phyloP scores from a whole-genome alignment of 139 green algal species.

The Zygnema cylindricum region DNA sequence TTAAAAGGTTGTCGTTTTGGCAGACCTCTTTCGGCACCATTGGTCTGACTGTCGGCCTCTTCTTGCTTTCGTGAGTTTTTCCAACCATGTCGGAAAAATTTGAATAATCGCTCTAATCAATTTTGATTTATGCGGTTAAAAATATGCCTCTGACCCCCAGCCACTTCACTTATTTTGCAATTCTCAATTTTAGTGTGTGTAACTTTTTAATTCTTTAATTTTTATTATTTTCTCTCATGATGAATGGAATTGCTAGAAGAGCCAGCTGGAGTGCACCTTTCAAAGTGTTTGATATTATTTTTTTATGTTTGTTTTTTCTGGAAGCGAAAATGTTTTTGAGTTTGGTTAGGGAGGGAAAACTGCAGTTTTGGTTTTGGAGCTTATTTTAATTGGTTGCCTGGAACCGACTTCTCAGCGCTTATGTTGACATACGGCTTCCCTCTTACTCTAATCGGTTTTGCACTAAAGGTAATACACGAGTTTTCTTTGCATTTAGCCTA shows the following conservation, averaged over 20 bases:
- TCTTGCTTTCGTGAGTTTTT: slow-evolving; percentile 54
- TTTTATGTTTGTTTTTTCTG: too few relatives aligned
- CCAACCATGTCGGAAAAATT: too few relatives aligned
- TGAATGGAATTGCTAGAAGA: slow-evolving; percentile 9
- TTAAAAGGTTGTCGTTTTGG: background rate
- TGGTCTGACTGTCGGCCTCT: slow-evolving; percentile 57
- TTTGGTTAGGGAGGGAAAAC: too few relatives aligned
- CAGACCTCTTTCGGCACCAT: slow-evolving; percentile 67
- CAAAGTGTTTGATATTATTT: too few relatives aligned
- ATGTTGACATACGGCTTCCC: slow-evolving; percentile 98
- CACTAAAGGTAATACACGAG: slow-evolving; percentile 79
- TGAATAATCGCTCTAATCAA: too few relatives aligned
- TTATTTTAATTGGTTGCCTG: slow-evolving; percentile 92
- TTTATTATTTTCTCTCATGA: background rate
- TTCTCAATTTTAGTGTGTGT: too few relatives aligned
- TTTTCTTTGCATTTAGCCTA: too few relatives aligned
- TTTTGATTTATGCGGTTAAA: too few relatives aligned
- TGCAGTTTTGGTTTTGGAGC: slow-evolving; percentile 71
- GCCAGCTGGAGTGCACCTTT: background rate
- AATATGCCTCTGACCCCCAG: too few relatives aligned
- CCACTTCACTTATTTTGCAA: too few relatives aligned
- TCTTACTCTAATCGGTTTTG: slow-evolving; percentile 90
- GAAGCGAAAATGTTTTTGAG: too few relatives aligned
- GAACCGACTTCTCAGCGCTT: slow-evolving; percentile 82
- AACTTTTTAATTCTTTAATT: too few relatives aligned